Conservation (phyloP, 2,329 filamentous ascomycete genomes). For the Immersiporthe knoxdaviesiana region DNA sequence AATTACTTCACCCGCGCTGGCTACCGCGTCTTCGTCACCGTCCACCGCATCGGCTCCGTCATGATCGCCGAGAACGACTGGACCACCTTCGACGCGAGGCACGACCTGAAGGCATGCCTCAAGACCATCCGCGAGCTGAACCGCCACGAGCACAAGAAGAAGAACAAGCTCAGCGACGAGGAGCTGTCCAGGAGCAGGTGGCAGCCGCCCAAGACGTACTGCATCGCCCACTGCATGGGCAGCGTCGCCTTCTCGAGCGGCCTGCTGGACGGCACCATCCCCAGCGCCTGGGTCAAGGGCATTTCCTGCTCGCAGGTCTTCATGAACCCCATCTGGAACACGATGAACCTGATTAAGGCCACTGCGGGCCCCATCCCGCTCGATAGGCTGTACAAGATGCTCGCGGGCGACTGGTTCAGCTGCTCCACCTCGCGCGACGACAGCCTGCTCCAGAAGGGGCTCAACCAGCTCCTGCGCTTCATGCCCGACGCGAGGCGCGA, state of each 20-base stretch:
- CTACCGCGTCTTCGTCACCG: slow-evolving; percentile 61
- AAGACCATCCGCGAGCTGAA: slow-evolving; percentile 52
- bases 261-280: slow-evolving; percentile 65
- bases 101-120: slow-evolving; percentile 61
- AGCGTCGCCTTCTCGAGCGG: slow-evolving; percentile 61
- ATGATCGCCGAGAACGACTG: slow-evolving; percentile 54
- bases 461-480: slow-evolving; percentile 62
- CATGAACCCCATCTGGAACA: slow-evolving; percentile 63
- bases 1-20: slow-evolving; percentile 65
- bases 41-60: slow-evolving; percentile 61
- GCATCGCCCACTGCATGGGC: slow-evolving; percentile 66
- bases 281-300: slow-evolving; percentile 58
- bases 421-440: slow-evolving; percentile 53
- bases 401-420: slow-evolving; percentile 59
- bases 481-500: slow-evolving; percentile 59
- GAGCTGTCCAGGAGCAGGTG: background rate
- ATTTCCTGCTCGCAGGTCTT: slow-evolving; percentile 65
- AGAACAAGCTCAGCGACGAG: slow-evolving; percentile 15
- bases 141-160: slow-evolving; percentile 34
- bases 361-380: slow-evolving; percentile 50
- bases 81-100: slow-evolving; percentile 63
- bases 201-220: slow-evolving; percentile 51
- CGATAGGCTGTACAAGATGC: slow-evolving; percentile 51
- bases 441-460: slow-evolving; percentile 50
- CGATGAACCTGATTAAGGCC: slow-evolving; percentile 60